Conservation (phyloP, 768 basidiomycete genomes). For the Collybiopsis confluens region DNA sequence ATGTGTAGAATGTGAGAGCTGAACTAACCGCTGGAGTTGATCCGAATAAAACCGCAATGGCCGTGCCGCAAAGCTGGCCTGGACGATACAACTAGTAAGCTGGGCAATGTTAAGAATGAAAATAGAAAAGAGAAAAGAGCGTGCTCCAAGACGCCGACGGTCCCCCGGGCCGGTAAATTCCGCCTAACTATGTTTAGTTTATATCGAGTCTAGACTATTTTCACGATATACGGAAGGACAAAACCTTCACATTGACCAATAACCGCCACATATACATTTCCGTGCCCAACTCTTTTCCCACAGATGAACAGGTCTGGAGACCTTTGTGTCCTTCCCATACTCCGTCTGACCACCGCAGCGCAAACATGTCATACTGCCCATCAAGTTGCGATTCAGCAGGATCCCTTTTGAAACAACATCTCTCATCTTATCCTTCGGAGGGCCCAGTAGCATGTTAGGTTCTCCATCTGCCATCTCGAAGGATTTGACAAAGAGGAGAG, state of each 20-base stretch:
- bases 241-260: constrained; percentile 40
- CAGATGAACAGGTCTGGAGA: constrained; percentile 36
- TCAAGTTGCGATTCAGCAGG: constrained; percentile 32
- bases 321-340: constrained; percentile 28
- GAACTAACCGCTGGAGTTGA: not conserved
- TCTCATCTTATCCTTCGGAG: constrained; percentile 27
- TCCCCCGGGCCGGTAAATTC: no score
- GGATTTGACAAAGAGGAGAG: constrained; percentile 69
- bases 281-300: constrained; percentile 63
- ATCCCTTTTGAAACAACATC: constrained; percentile 67
- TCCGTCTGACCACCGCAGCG: constrained; percentile 62
- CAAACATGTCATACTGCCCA: constrained; percentile 42
- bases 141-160: no score
- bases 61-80: no score
- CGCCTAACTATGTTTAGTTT: no score
- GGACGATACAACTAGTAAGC: no score
- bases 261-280: constrained; percentile 70
- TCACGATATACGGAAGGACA: no score
- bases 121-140: no score
- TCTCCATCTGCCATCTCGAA: constrained; percentile 63
- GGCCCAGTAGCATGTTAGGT: constrained; percentile 35
- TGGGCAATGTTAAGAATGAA: no score
- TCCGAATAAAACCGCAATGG: no score
- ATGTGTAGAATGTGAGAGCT: not conserved
- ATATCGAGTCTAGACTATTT: no score